Percentiles rank a stretch among this genome's conserved stretches.
phyloP scores from a whole-genome alignment of 495 filamentous ascomycete species.

The Penicilliopsis zonata region DNA sequence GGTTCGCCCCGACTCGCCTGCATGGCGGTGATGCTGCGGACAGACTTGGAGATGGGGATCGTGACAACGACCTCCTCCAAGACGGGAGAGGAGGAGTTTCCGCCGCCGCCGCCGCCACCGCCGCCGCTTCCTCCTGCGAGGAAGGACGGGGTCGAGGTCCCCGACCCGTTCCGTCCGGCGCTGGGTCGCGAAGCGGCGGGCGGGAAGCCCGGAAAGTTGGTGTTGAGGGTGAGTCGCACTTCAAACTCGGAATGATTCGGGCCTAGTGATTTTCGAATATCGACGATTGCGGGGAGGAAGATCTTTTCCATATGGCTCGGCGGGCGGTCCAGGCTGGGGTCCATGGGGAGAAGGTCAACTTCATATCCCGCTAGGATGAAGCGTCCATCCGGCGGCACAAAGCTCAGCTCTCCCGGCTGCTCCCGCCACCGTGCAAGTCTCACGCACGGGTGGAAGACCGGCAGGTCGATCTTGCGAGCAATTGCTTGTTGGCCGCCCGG shows the following conservation, averaged over 20 bases:
- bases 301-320: slow-evolving; percentile 48
- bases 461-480: slow-evolving; percentile 63
- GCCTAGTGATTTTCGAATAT: slow-evolving; percentile 72
- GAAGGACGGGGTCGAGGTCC: slow-evolving; percentile 48
- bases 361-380: slow-evolving; percentile 93
- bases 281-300: slow-evolving; percentile 68
- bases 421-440: slow-evolving; percentile 76
- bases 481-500: slow-evolving; percentile 67
- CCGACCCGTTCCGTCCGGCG: slow-evolving; percentile 29
- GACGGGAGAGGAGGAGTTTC: slow-evolving; percentile 37
- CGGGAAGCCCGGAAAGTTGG: slow-evolving; percentile 39
- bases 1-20: slow-evolving; percentile 77
- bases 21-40: slow-evolving; percentile 81
- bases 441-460: slow-evolving; percentile 95
- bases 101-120: slow-evolving; percentile 38
- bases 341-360: slow-evolving; percentile 71
- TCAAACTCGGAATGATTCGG: slow-evolving; percentile 73
- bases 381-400: slow-evolving; percentile 90
- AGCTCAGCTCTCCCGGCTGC: slow-evolving; percentile 78
- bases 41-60: slow-evolving; percentile 66
- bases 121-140: slow-evolving; percentile 40
- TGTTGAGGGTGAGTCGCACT: slow-evolving; percentile 61
- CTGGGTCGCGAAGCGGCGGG: slow-evolving; percentile 20
- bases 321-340: slow-evolving; percentile 28
- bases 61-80: slow-evolving; percentile 74